Evolutionary conservation across 2,329 filamentous ascomycete genomes (phyloP).

Genomic region (Neoscytalidium dimidiatum): DNA sequence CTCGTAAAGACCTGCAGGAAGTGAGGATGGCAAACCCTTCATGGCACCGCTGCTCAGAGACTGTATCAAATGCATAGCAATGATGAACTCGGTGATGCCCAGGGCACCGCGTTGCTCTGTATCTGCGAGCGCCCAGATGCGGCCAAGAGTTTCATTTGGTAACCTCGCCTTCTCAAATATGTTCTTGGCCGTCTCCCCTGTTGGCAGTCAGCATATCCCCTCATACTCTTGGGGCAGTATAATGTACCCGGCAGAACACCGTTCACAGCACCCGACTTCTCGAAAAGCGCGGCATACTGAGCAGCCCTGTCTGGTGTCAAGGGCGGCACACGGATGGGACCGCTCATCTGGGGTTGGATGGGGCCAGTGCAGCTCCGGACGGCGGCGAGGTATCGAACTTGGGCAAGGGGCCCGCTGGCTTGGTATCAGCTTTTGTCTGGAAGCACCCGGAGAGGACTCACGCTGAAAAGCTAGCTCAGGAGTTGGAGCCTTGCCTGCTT

Average conservation of each 20-base stretch:
- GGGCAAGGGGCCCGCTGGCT: slow-evolving; percentile 74
- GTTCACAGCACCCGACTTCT: slow-evolving; percentile 78
- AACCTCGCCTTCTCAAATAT: slow-evolving; percentile 94
- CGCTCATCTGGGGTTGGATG: slow-evolving; percentile 42
- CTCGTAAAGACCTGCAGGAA: slow-evolving; percentile 87
- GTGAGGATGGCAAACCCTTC: slow-evolving; percentile 73
- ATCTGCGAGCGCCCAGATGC: slow-evolving; percentile 94
- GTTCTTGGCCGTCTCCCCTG: slow-evolving; percentile 81
- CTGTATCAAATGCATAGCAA: slow-evolving; percentile 95
- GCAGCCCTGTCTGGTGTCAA: slow-evolving; percentile 84
- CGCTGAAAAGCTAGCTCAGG: slow-evolving; percentile 79
- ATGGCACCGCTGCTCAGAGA: slow-evolving; percentile 85
- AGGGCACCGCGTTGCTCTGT: slow-evolving; percentile 88
- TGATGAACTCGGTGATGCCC: slow-evolving; percentile 88
- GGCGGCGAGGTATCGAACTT: slow-evolving; percentile 75
- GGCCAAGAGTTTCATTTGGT: slow-evolving; percentile 86
- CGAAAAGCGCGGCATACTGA: slow-evolving; percentile 88
- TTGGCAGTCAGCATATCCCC: slow-evolving; percentile 14
- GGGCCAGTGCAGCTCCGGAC: slow-evolving; percentile 53
- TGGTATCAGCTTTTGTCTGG: slow-evolving; percentile 17
- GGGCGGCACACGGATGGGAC: slow-evolving; percentile 81
- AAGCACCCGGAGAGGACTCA: slow-evolving; percentile 37
- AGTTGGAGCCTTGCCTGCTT: slow-evolving; percentile 80
- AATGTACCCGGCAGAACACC: slow-evolving; percentile 68
- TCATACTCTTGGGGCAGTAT: neutral